Evolutionary conservation across 495 filamentous ascomycete species (phyloP), one percentile per base, ranked within the genome.

Genomic region (Podospora fimiseda): DNA sequence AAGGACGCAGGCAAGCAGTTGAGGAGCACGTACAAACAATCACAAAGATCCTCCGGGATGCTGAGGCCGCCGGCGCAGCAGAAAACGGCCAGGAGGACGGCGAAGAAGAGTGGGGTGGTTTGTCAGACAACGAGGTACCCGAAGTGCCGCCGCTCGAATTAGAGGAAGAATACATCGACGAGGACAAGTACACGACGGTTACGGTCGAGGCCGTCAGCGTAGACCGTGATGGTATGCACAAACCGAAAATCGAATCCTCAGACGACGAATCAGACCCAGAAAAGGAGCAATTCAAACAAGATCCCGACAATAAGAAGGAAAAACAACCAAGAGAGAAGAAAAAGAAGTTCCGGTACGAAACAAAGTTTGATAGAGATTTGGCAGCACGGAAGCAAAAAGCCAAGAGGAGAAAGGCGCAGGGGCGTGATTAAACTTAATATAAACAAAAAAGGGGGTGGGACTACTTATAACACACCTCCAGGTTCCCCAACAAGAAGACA

Each of bases 121-220:
- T 85, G 50, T 73, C 56, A 46, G 82, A 86, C 43, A 69, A 77
- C 9, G 75, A 77, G 3, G 74, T 76, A 3, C 62, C 65, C 2
- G 64, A 60, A 16, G 58, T 65, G 44, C 64, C 70, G 33, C 67
- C 70, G 7, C 67, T 94, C 16, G 82, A 91, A 64, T 82, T 85
- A 58, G 89, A 96, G 61, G 91, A 92, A 49, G 90, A 96, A 69
- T 98, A 95, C 70, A 80, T 96, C 53, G 93, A 98, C 69, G 93
- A 97, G 67, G 92, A 96, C 62, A 87, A 86, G 66, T 94, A 88
- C 63, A 95, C 92, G 15, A 94, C 87, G 2, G 93, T 98, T 23
- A 96, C 89, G 0, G 81, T 98, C 0, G 90, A 96, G 65, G 85
- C 86, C n/a, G 89, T 98, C 64, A 86, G 85, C 60, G 73, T 92